phyloP scores from a whole-genome alignment of 208 protist species.

The Acanthamoeba sp. region DNA sequence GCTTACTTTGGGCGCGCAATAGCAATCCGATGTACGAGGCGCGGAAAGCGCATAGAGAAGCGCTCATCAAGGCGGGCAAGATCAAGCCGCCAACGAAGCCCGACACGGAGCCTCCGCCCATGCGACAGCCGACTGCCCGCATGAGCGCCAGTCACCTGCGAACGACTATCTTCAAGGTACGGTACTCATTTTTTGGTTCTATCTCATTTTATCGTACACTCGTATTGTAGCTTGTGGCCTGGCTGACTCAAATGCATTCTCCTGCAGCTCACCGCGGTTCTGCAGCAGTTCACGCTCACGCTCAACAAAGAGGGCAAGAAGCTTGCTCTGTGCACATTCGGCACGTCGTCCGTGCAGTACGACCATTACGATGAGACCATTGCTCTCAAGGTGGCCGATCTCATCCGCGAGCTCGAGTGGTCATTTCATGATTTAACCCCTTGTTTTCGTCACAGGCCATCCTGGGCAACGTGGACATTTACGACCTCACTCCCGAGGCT shows the following conservation, averaged over 20 bases:
- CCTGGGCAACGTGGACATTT: constrained; percentile 61
- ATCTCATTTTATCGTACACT: too few relatives aligned
- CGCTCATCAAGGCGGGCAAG: constrained; percentile 1
- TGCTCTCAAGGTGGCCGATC: neutral
- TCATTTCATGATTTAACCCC: too few relatives aligned
- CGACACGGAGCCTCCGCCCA: neutral
- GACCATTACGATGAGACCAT: constrained; percentile 19
- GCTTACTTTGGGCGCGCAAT: too few relatives aligned
- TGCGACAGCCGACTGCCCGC: neutral
- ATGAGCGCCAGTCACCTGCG: constrained; percentile 50
- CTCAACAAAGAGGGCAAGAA: constrained; percentile 67
- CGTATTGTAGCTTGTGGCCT: neutral
- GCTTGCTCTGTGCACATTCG: constrained; percentile 60
- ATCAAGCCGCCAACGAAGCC: constrained; percentile 31
- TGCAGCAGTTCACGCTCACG: constrained; percentile 41
- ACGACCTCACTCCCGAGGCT: constrained; percentile 54
- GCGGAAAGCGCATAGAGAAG: neutral
- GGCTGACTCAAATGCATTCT: neutral
- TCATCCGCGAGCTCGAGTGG: neutral
- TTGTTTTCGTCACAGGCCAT: constrained; percentile 19
- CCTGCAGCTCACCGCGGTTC: constrained; percentile 46
- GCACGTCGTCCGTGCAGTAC: constrained; percentile 27
- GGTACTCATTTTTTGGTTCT: neutral
- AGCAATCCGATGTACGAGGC: constrained; percentile 69
- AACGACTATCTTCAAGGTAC: constrained; percentile 64